Evolutionary conservation across 169 alveolate genomes (phyloP), one percentile per base, ranked within the genome.

Genomic region (Eimeria tenella): DNA sequence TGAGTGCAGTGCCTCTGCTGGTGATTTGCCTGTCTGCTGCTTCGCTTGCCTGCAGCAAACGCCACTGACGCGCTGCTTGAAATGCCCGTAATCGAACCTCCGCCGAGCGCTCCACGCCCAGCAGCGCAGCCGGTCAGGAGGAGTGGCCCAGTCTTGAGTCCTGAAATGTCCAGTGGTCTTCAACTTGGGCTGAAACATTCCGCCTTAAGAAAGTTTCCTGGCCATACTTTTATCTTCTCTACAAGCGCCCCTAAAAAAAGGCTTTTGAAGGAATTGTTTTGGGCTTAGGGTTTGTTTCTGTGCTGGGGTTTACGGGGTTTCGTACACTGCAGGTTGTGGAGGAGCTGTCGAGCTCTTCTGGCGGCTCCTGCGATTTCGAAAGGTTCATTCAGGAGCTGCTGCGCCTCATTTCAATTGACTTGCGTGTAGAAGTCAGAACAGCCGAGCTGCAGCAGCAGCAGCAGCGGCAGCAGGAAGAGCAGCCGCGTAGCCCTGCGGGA

Each of bases 391-490:
- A 56, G 58, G 90, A 82, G 42, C 23, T 82, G 71, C 73, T 82
- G 52, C 90, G 90, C 49, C 90, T 82, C 55, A 71, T 82, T n/a
- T 82, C 90, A 4, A 50, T 82, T 58, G 90, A 82, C 19, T 17
- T 82, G 5, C 5, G 21, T 52, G 11, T 23, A 13, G 70, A 82
- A n/a, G 21, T 15, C 25, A 5, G 74, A 23, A 13, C 7, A 9
- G 58, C 71, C 25, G 58, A 19, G 23, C 70, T 19, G 56, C 86
- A 75, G 65, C 31, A n/a, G 70, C 87, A 50, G 70, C 87, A 50
- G 42, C 87, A 77, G 68, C 87, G 17, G 87, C 60, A 74, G 25
- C 84, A 31, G 62, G 62, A 0, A 52, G 53, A 68, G 21, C 82
- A 71, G 52, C 42, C 42, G 42, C 42, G 42, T 2, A 31, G 42